These are phyloP conservation scores for Microglena sp. DNA, from an alignment of 139 green algal species.

Conservation along the genomic window DNA sequence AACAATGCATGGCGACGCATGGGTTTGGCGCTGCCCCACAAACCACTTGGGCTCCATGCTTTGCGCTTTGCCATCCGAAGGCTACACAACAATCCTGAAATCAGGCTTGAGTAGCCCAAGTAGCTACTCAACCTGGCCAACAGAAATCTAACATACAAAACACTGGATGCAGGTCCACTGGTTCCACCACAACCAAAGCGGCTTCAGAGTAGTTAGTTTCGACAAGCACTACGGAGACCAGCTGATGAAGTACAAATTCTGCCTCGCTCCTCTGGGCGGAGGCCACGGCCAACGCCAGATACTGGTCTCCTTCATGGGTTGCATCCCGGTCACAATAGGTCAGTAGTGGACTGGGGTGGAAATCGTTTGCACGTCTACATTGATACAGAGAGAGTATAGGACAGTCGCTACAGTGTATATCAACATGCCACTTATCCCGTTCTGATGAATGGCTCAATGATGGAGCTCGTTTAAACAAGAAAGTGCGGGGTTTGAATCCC, in stretches of 20 bases:
- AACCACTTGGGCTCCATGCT: no score
- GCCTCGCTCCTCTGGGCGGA: slow-evolving; percentile 19
- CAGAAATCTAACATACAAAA: no score
- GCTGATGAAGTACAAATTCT: slow-evolving; percentile 6
- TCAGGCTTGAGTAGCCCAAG: no score
- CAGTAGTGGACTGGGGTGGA: neutral
- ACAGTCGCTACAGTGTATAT: neutral
- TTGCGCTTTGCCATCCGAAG: neutral
- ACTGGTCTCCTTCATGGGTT: slow-evolving; percentile 26
- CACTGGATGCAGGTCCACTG: slow-evolving; percentile 8
- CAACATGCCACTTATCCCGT: neutral
- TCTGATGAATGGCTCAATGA: no score
- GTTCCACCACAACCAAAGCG: slow-evolving; percentile 17
- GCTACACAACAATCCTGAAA: no score
- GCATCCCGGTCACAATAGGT: slow-evolving; percentile 17
- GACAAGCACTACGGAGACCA: slow-evolving; percentile 7
- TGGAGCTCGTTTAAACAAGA: no score
- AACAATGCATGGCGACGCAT: no score
- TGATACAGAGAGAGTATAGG: neutral
- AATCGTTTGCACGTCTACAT: neutral
- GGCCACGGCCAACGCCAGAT: slow-evolving; percentile 26
- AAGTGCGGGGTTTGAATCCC: no score
- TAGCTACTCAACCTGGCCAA: no score
- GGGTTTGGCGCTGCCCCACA: no score
- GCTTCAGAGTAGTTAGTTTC: slow-evolving; percentile 5